Conservation (phyloP, 306 rosid genomes). For the barrel medic (Medicago truncatula) region DNA sequence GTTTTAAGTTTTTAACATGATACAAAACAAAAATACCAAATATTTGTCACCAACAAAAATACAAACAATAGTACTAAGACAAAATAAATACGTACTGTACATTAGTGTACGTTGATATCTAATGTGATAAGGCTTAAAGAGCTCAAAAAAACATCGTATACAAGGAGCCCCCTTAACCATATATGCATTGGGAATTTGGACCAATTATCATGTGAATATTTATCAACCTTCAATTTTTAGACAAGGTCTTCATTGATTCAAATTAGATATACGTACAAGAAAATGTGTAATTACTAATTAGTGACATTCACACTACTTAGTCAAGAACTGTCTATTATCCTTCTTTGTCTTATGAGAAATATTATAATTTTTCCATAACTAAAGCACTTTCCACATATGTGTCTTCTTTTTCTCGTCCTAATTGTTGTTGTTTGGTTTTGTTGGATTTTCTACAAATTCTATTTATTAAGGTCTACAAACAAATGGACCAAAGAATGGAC, state of each 20-base stretch:
- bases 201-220: slow-evolving; percentile 30
- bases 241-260: slow-evolving; percentile 1
- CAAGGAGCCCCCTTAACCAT: not conserved
- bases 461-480: not conserved
- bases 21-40: too few relatives aligned
- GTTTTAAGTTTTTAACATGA: too few relatives aligned
- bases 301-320: not conserved
- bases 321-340: not conserved
- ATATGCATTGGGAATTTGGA: not conserved
- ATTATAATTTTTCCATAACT: not conserved
- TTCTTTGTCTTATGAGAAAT: not conserved
- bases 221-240: slow-evolving; percentile 22
- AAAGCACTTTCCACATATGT: slow-evolving; percentile 31
- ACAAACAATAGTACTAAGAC: too few relatives aligned
- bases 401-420: slow-evolving; percentile 28
- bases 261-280: slow-evolving; percentile 13
- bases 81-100: not conserved
- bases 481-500: slow-evolving; percentile 1
- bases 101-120: not conserved
- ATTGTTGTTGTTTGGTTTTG: slow-evolving; percentile 13
- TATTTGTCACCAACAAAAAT: too few relatives aligned
- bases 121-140: not conserved
- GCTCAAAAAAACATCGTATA: not conserved
- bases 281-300: not conserved
- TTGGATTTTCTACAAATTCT: slow-evolving; percentile 1